A percentile compares a stretch with the other conserved stretches of the same genome.
These are phyloP conservation scores for Fomitopsis palustris DNA, from an alignment of 1,284 basidiomycete species.

Conservation along the genomic window DNA sequence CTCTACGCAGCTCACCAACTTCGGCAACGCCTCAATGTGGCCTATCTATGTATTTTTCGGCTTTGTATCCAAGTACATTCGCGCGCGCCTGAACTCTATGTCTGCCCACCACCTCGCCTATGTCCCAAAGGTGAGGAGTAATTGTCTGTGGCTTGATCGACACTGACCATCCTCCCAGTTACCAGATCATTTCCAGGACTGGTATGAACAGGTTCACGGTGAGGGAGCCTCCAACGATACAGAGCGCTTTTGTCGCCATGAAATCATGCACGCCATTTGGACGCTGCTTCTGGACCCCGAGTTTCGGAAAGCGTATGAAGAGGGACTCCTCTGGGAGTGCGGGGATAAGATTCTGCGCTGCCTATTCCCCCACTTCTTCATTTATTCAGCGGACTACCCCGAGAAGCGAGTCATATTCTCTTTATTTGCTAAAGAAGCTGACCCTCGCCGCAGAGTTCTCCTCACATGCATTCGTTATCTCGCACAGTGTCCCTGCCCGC, in stretches of 20 bases:
- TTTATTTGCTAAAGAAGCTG: not conserved
- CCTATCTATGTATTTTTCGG: slow-evolving; percentile 11
- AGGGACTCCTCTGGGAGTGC: slow-evolving; percentile 24
- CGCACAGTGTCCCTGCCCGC: slow-evolving; percentile 25
- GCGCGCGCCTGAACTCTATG: slow-evolving; percentile 10
- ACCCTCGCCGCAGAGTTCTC: slow-evolving; percentile 11
- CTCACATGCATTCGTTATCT: slow-evolving; percentile 13
- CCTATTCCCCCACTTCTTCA: slow-evolving; percentile 15
- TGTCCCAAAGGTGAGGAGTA: slow-evolving; percentile 23
- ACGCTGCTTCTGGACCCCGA: slow-evolving; percentile 20
- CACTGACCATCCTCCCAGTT: not conserved
- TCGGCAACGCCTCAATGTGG: slow-evolving; percentile 11
- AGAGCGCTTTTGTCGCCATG: slow-evolving; percentile 17
- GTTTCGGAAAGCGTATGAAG: slow-evolving; percentile 19
- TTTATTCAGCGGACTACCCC: slow-evolving; percentile 29
- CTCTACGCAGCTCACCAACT: slow-evolving; percentile 14
- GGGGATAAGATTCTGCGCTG: slow-evolving; percentile 8
- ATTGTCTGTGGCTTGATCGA: not conserved
- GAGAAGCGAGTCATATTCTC: slow-evolving; percentile 16
- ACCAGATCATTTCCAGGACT: not conserved
- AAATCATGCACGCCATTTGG: slow-evolving; percentile 25
- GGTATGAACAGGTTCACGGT: not conserved
- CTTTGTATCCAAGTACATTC: slow-evolving; percentile 20
- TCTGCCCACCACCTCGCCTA: slow-evolving; percentile 24
- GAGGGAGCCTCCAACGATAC: not conserved